Conservation (phyloP, 2,329 filamentous ascomycete species). For the Aureobasidium pullulans region DNA sequence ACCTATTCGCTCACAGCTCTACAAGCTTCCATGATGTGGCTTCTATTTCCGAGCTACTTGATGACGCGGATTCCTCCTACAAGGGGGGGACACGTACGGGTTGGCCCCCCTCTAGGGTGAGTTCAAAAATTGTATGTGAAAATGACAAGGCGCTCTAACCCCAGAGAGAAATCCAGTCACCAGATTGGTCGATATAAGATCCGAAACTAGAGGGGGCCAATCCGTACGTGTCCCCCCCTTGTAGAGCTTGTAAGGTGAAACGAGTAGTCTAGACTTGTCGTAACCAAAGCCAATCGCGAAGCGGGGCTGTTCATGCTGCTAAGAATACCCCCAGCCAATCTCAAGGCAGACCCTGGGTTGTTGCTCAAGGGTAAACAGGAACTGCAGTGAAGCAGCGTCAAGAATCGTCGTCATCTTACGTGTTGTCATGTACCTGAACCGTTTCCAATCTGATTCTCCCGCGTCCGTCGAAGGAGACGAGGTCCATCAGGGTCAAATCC, state of each 20-base stretch:
- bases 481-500: background rate
- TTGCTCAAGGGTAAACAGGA: background rate
- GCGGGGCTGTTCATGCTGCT: background rate
- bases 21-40: constrained; percentile 6
- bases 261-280: background rate
- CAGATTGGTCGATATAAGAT: no score
- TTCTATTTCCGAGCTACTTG: background rate
- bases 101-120: no score
- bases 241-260: background rate
- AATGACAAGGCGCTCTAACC: no score
- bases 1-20: constrained; percentile 3
- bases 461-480: background rate
- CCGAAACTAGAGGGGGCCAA: no score
- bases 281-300: background rate
- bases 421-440: background rate
- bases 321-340: constrained; percentile 3
- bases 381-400: background rate
- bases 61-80: constrained; percentile 6
- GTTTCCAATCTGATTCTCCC: background rate
- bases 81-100: no score
- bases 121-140: no score
- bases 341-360: background rate
- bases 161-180: no score
- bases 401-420: background rate
- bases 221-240: no score